Evolutionary conservation across 495 filamentous ascomycete genomes (phyloP), one percentile per base, ranked within the genome.

Genomic region (Penicillium manginii): DNA sequence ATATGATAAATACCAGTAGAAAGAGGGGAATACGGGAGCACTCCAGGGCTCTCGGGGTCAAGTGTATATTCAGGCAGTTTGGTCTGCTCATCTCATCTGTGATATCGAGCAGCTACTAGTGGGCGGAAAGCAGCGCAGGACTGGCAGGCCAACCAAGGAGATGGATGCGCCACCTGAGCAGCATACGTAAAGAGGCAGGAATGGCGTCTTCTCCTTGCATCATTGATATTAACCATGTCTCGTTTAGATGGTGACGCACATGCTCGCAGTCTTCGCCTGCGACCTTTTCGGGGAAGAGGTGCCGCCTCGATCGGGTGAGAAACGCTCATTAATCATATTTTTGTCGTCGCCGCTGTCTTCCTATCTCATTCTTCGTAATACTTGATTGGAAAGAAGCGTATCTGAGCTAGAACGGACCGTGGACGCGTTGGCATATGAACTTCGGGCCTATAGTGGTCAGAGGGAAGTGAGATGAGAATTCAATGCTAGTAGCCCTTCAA

Each of bases 1-100:
- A 22, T 29, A 37, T 39, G 15, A 37, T 35, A 52, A n/a, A 52
- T 31, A n/a, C n/a, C n/a, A n/a, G n/a, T n/a, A 52, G 50, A 33
- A 33, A 52, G 10, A 7, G 8, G 15, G 9, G 19, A 29, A 15
- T 21, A 4, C 7, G 6, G 26, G 23, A 31, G 2, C 14, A 52
- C n/a, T n/a, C n/a, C n/a, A n/a, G n/a, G 31, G 21, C 50, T 52
- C 26, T 52, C 29, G 7, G 12, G 23, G 23, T 23, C 10, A 8
- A 37, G 3, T 6, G 23, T 52, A 37, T n/a, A 52, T 12, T 52
- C n/a, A 17, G n/a, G 14, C 31, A 39, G 17, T 1, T 8, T 15
- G 15, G 32, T n/a, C 18, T 5, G 9, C 7, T 22, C 32, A 45
- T 45, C 8, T 4, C 2, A 0, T 21, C n/a, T 3, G 32, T 52